Conservation (phyloP, 2,329 filamentous ascomycete species). For the Zymoseptoria tritici region DNA sequence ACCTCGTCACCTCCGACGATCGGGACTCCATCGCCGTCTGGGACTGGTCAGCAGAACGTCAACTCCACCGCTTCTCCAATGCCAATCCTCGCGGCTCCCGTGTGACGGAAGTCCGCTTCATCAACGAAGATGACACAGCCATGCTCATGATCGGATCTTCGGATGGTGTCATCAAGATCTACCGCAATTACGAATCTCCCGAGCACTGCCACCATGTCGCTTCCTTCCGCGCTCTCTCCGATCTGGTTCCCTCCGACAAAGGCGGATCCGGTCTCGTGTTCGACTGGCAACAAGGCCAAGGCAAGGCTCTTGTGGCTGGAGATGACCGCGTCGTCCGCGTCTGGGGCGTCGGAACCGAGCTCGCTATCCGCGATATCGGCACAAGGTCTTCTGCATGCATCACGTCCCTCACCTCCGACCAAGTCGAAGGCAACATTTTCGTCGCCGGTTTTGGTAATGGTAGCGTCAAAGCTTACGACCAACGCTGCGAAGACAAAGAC, state of each 20-base stretch:
- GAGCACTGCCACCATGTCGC: conserved; percentile 76
- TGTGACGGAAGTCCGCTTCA: conserved; percentile 92
- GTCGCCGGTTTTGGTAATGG: conserved; percentile 95
- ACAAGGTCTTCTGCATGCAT: conserved; percentile 92
- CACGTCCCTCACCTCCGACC: conserved; percentile 90
- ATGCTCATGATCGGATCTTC: conserved; percentile 91
- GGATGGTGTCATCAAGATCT: conserved; percentile 89
- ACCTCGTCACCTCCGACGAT: conserved; percentile 88
- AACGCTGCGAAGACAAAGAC: conserved; percentile 74
- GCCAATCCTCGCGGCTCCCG: conserved; percentile 85
- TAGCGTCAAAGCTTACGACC: conserved; percentile 88
- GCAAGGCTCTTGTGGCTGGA: conserved; percentile 87
- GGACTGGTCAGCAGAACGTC: conserved; percentile 77
- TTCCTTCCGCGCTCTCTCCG: conserved; percentile 82
- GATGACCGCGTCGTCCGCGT: conserved; percentile 93
- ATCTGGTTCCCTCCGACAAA: conserved; percentile 80
- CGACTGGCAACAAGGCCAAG: conserved; percentile 98
- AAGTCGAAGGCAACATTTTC: conserved; percentile 95
- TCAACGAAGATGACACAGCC: conserved; percentile 96
- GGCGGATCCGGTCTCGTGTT: conserved; percentile 94
- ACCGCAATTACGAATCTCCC: conserved; percentile 79
- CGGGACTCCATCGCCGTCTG: conserved; percentile 80
- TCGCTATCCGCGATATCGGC: conserved; percentile 86
- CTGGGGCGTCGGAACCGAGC: conserved; percentile 91
- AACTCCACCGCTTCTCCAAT: conserved; percentile 82